Conservation (phyloP, 1,139 yeast genomes). For the Geotrichum siamense region DNA sequence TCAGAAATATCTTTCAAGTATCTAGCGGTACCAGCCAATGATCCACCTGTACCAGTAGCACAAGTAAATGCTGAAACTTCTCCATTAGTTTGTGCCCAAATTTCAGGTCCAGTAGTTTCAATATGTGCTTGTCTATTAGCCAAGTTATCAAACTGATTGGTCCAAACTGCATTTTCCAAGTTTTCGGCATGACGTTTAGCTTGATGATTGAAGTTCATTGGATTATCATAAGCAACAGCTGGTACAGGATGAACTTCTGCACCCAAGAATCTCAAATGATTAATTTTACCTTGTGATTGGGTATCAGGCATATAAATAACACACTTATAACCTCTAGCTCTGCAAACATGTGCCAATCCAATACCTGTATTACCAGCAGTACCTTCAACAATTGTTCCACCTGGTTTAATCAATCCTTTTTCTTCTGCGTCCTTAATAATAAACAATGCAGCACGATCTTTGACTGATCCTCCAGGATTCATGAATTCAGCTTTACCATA, state of each 20-base stretch:
- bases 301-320: constrained; percentile 88
- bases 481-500: constrained; percentile 87
- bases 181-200: constrained; percentile 77
- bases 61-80: constrained; percentile 78
- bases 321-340: constrained; percentile 76
- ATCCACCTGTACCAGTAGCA: constrained; percentile 88
- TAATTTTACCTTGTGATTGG: constrained; percentile 71
- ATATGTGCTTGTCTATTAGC: constrained; percentile 88
- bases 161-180: constrained; percentile 77
- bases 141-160: constrained; percentile 79
- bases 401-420: constrained; percentile 57
- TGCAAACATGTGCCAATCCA: constrained; percentile 81
- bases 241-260: constrained; percentile 91
- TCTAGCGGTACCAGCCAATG: constrained; percentile 76
- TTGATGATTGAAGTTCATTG: constrained; percentile 76
- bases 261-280: constrained; percentile 63
- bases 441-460: constrained; percentile 82
- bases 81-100: constrained; percentile 83
- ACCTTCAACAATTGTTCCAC: constrained; percentile 66
- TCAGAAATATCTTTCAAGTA: constrained; percentile 60
- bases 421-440: constrained; percentile 73
- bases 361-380: constrained; percentile 84
- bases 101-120: constrained; percentile 89
- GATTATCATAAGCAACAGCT: constrained; percentile 73
- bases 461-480: constrained; percentile 93